Evolutionary conservation across 2,329 filamentous ascomycete species (phyloP), one percentile per base, ranked within the genome.

Genomic region (Lachnellula occidentalis): DNA sequence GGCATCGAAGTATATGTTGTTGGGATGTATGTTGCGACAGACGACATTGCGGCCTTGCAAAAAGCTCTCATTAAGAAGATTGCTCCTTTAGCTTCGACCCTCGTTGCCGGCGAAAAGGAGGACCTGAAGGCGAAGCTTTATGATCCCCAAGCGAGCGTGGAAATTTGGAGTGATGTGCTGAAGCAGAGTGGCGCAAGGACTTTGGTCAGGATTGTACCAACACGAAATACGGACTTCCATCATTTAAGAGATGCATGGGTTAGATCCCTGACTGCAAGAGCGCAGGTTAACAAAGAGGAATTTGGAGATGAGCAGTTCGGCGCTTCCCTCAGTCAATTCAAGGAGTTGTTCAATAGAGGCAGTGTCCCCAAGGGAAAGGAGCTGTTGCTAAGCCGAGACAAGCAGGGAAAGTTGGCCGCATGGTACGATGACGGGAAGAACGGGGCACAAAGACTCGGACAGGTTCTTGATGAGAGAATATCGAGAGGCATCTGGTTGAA

Each of bases 181-280:
- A 76, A 77, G 55, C 76, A 85, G 0, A 78, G 82, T 3, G 79
- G 83, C 0, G 82, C 92, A n/a, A 78, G 90, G 52, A 92, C 85
- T 24, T 81, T 86, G 0, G 85, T 95, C 73, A 82, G 92, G 45
- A 87, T 99, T 59, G 85, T 92, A 2, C 94, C 94, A 0, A 91
- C 90, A n/a, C 80, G 90, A 37, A 91, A 95, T 71, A 99, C 94
- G 17, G 92, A 97, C 71, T 97, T 96, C 72, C 83, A 86, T 61
- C 94, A 99, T 70, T 72, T 99, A 58, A 83, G 92, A 41, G 94
- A 99, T 68, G 94, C 89, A 1, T 95, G 92, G 75, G 89, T 96
- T 56, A 82, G 91, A 5, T 88, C 89, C 21, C 87, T 99, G 60
- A 88, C 88, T 51, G 86, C 82, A 8, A 83, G 87, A 34, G 86